Conservation (phyloP, 2,329 filamentous ascomycete genomes). For the Claviceps pazoutovae region DNA sequence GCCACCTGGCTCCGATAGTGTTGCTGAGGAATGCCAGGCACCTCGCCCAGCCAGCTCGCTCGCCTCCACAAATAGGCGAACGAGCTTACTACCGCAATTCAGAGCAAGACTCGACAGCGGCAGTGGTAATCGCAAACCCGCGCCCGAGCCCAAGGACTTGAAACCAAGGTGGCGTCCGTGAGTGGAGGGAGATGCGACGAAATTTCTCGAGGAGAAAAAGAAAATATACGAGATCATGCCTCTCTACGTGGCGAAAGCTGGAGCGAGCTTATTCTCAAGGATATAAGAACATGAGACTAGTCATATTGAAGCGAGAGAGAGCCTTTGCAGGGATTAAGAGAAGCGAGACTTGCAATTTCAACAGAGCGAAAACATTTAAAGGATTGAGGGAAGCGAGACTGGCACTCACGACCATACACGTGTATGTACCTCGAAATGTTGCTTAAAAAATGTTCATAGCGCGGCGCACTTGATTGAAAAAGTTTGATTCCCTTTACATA, state of each 20-base stretch:
- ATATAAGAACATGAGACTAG: no score
- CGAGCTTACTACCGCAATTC: constrained; percentile 39
- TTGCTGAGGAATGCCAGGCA: constrained; percentile 16
- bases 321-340: not conserved
- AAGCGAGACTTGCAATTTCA: not conserved
- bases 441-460: constrained; percentile 6
- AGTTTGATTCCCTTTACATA: not conserved
- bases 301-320: not conserved
- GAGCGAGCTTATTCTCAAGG: no score
- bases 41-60: constrained; percentile 44
- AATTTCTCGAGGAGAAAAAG: not conserved
- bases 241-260: no score
- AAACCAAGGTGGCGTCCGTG: constrained; percentile 37
- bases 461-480: constrained; percentile 9
- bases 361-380: not conserved
- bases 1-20: constrained; percentile 24
- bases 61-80: constrained; percentile 32
- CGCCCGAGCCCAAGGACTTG: constrained; percentile 22
- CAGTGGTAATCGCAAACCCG: constrained; percentile 29
- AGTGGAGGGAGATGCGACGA: not conserved
- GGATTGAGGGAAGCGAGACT: not conserved
- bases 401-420: not conserved
- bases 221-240: not conserved
- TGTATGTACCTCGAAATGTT: not conserved
- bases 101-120: constrained; percentile 20